Base-by-base conservation (phyloP, 73 alveolate species). In the Blepharisma japonicum region DNA sequence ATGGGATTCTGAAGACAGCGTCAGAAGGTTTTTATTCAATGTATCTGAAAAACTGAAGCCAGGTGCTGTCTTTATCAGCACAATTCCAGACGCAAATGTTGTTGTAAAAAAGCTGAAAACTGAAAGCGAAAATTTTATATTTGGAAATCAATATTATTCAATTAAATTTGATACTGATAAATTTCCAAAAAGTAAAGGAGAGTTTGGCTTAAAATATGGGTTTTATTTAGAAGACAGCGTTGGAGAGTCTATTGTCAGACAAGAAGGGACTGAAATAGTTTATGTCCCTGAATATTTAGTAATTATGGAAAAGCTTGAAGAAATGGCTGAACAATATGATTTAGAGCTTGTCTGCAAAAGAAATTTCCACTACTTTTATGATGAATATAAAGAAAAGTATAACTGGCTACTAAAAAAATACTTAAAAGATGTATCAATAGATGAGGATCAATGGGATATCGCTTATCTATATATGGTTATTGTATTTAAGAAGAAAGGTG, bases 21-120 rank as follows among this genome's bases (percentile, higher is more conserved):
- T 90, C 53, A 83, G 96, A 53, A 84, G 92, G 32, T 94, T 94
- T 82, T 85, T 94, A 49, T 42, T 55, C 11, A 94, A 92, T 82
- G 98, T 86, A 7, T 81, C 96, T 38, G 25, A 68, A 8, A 87
- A 90, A 77, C 84, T 94, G 72, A 90, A 87, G 47, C 86, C 86
- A 6, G 99, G 99, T 5, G 97, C 97, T 21, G 88, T 81, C 74
- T 94, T 92, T 88, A 85, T 94, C 45, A 98, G 96, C 45, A 94
- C 99, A 6, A 90, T 89, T 20, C 84, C 90, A 56, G 99, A 94
- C 68, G 86, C 95, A 51, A 86, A 89, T 78, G 94, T 89, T 49
- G 78, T 94, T 20, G 91, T 94, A 38, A 76, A 79, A 56, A 81
- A 84, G 81, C 71, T 92, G 25, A 81, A 97, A 80, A 77, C 80